These are phyloP conservation scores for Solanum ossicruentum DNA, from an alignment of 257 asterid genomes.

Conservation along the genomic window DNA sequence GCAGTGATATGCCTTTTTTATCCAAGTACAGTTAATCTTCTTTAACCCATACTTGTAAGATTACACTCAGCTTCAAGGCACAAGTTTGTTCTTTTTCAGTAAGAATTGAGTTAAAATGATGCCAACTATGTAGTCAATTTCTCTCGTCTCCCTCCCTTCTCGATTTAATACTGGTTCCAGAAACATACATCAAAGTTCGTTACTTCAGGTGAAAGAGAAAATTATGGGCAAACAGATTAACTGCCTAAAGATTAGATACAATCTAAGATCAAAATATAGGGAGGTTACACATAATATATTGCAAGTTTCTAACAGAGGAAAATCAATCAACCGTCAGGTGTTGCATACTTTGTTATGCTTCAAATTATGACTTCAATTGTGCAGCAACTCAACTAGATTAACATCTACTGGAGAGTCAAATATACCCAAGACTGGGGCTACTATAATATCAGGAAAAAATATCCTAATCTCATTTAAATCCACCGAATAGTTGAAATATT, in stretches of 20 bases:
- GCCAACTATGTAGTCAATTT: neutral
- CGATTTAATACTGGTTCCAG: neutral
- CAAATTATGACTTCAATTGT: neutral
- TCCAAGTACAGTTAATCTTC: neutral
- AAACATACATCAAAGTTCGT: neutral
- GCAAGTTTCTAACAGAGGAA: neutral
- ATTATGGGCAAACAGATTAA: neutral
- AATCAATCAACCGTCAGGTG: too few species aligned
- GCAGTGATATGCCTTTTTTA: neutral
- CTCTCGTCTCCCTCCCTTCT: neutral
- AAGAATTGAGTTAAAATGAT: neutral
- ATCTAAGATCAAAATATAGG: neutral
- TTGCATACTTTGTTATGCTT: too few species aligned
- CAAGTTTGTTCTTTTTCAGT: neutral
- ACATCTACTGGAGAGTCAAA: neutral
- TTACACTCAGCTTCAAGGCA: neutral
- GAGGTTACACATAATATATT: neutral
- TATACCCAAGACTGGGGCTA: neutral
- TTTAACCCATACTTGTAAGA: neutral
- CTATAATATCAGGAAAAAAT: neutral
- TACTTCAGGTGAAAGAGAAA: neutral
- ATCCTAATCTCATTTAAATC: neutral
- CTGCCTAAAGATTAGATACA: neutral
- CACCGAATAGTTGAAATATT: neutral
- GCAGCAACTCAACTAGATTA: neutral